Evolutionary conservation across 2,329 filamentous ascomycete species (phyloP).

Genomic region (Aspergillus hiratsukae): DNA sequence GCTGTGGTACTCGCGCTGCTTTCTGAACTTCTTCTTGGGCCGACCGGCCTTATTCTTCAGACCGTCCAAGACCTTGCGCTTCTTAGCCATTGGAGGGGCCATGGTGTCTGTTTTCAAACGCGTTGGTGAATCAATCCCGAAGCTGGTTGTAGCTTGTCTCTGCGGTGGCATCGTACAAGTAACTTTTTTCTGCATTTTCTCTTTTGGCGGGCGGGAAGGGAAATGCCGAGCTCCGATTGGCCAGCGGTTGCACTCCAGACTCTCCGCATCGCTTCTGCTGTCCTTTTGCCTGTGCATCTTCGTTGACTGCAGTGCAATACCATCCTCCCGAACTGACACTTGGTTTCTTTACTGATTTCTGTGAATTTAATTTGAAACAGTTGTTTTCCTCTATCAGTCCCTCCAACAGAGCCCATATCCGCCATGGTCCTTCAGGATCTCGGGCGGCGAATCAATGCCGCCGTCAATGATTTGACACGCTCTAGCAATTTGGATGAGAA

Average conservation of each 20-base stretch:
- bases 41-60: slow-evolving; percentile 50
- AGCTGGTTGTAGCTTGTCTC: slow-evolving; percentile 1
- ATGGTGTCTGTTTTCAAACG: slow-evolving; percentile 20
- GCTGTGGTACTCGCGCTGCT: slow-evolving; percentile 61
- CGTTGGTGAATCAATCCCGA: not conserved
- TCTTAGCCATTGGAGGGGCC: slow-evolving; percentile 42
- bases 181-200: slow-evolving; percentile 20
- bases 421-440: slow-evolving; percentile 98
- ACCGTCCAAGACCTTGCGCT: slow-evolving; percentile 58
- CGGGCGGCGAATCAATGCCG: slow-evolving; percentile 95
- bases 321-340: not conserved
- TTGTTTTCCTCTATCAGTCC: slow-evolving; percentile 1
- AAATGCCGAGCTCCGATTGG: slow-evolving; percentile 29
- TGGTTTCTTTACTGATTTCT: not conserved
- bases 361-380: slow-evolving; percentile 3
- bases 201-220: slow-evolving; percentile 29
- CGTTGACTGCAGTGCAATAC: not conserved
- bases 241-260: slow-evolving; percentile 1
- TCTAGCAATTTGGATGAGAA: slow-evolving; percentile 95
- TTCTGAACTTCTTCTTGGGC: slow-evolving; percentile 57
- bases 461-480: slow-evolving; percentile 86
- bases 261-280: slow-evolving; percentile 26
- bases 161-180: not conserved
- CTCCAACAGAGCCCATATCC: slow-evolving; percentile 3
- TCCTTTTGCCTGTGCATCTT: slow-evolving; percentile 11